Base-by-base conservation (phyloP, 2,329 filamentous ascomycete species). In the Ophiostoma sp. region DNA sequence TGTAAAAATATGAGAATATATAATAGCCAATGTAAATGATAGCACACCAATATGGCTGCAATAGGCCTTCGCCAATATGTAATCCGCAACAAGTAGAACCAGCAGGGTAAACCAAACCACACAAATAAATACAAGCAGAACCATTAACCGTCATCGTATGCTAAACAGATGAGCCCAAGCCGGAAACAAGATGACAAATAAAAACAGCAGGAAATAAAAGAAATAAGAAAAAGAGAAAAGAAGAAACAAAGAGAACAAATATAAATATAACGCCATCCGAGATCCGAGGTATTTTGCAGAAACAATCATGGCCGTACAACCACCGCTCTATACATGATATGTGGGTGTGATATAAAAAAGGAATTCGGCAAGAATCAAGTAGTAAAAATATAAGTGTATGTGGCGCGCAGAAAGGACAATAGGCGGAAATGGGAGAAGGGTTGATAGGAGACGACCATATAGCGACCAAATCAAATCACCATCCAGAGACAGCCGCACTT, bases 401-500 rank as follows among this genome's bases (percentile, higher is more conserved):
- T 15, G 13, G 36, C 41, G 11, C 11, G 4, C 48, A 44, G 31
- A 57, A 41, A 57, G 39, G 36, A 31, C 8, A 23, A 31, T 8
- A 62, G 7, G n/a, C 62, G 23, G 17, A 60, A 35, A 68, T 57
- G 4, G 20, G 35, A 5, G 65, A 52, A 15, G 2, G n/a, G 31
- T 35, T 31, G 11, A 17, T 8, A 41, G 27, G 2, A 62, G 41
- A 35, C 3, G 20, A 17, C 1, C 10, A 48, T 13, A 23, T 17
- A 10, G 66, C 11, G 33, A 44, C 8, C 15, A 80, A 13, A 11
- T 57, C 74, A 86, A 69, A 79, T 81, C 67, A 82, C 77, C 78
- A 81, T 85, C 84, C 84, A 86, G 73, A 85, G 79, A 73, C 85
- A 87, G 10, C 83, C 84, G 69, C 85, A 87, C 48, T 82, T 79